Base-by-base conservation (phyloP, 208 protist species). In the Crithidia brevicula region DNA sequence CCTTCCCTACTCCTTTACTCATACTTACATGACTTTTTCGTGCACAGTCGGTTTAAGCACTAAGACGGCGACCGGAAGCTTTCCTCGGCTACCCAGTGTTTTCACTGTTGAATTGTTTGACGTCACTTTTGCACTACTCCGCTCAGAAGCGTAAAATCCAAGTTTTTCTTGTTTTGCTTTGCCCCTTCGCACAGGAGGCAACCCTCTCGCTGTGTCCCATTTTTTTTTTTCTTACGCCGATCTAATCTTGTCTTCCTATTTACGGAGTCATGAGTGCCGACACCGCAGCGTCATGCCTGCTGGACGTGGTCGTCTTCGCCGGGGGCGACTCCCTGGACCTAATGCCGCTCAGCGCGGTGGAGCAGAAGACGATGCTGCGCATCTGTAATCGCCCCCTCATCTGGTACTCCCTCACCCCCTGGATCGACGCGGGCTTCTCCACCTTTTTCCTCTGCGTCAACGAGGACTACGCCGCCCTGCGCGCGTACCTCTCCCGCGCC, bases 271-370 rank as follows among this genome's bases (percentile, higher is more conserved):
- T 72, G 64, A 64, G 66, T 1, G 40, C 57, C 31, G 67, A 79
- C 34, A 74, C 40, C 10, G 65, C 75, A 13, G 68, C 68, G 53
- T 60, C 66, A 5, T 78, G 77, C 46, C 70, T 94, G 30, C 74
- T 93, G 40, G 91, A 94, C 79, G 67, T 96, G 28, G 84, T 96
- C 31, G 79, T 96, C n/a, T 85, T 96, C 58, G 86, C 88, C 11
- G 80, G 87, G 31, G 88, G 85, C n/a, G 74, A 61, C 53, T 82
- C 83, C 2, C 51, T 67, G 4, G 70, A 79, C 28, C 42, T 92
- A 28, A 82, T 63, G 60, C 87, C 88, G n/a, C 74, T 90, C 16
- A 86, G 73, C 50, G 59, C 71, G 25, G 79, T 80, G 62, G 85
- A 91, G 53, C 78, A 74, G 27, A 93, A 93, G 67, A 75, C 72